Conservation (phyloP, 371 early-diverging fungal species). For the Rhizopus microsporus region DNA sequence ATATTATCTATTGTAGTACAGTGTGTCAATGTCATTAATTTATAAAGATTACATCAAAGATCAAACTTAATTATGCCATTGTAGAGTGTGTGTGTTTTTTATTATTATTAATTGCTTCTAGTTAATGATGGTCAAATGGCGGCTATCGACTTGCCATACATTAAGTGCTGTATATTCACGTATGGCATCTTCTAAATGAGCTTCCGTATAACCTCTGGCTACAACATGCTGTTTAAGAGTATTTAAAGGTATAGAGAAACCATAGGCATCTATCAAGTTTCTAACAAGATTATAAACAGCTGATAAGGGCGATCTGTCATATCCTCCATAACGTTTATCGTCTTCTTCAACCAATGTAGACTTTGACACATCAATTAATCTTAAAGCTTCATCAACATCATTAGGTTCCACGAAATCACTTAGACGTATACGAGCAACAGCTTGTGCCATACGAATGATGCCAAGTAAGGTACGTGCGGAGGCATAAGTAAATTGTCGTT, state of each 20-base stretch:
- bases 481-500: constrained; percentile 61
- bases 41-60: too few species aligned
- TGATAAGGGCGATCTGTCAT: constrained; percentile 49
- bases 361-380: constrained; percentile 90
- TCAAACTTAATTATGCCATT: too few species aligned
- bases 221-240: constrained; percentile 71
- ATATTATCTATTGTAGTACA: too few species aligned
- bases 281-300: constrained; percentile 66
- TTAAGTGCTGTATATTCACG: constrained; percentile 70
- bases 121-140: constrained; percentile 62
- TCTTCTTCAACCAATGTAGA: constrained; percentile 56
- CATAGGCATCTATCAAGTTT: constrained; percentile 37
- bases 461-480: constrained; percentile 89
- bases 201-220: constrained; percentile 77
- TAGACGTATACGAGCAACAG: constrained; percentile 86
- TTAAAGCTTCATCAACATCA: constrained; percentile 96
- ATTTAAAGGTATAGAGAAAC: constrained; percentile 35
- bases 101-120: constrained; percentile 11
- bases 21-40: too few species aligned
- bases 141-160: constrained; percentile 72
- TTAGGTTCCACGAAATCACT: constrained; percentile 72
- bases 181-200: constrained; percentile 71
- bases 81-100: too few species aligned
- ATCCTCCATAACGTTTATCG: constrained; percentile 35
- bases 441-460: constrained; percentile 92